phyloP scores from a whole-genome alignment of 495 filamentous ascomycete genomes.

The Gamarada debralockiae region DNA sequence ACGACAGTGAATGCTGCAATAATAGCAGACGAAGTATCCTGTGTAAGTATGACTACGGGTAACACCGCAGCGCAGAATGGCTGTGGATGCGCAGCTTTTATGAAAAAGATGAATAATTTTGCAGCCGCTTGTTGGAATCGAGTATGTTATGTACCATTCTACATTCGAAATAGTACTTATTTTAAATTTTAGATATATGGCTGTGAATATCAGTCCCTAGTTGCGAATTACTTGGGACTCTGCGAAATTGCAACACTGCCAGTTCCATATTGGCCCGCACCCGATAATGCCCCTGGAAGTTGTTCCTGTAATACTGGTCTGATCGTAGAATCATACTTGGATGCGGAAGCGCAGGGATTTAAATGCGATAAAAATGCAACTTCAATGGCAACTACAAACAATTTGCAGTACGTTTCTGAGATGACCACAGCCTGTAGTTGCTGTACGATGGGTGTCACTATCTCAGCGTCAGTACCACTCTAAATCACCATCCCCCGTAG shows the following conservation, averaged over 20 bases:
- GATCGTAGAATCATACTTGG: too few species aligned
- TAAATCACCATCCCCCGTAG: too few species aligned
- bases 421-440: too few species aligned
- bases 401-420: too few species aligned
- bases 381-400: too few species aligned
- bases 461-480: too few species aligned
- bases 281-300: slow-evolving; percentile 9
- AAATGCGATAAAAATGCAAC: too few species aligned
- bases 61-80: slow-evolving; percentile 4
- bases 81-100: slow-evolving; percentile 1
- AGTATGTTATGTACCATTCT: background rate
- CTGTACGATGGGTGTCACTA: too few species aligned
- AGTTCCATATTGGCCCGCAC: slow-evolving; percentile 14
- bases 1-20: slow-evolving; percentile 1
- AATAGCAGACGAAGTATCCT: background rate
- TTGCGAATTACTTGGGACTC: background rate
- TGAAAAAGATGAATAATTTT: slow-evolving; percentile 12
- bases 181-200: slow-evolving; percentile 1
- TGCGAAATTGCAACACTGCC: slow-evolving; percentile 1
- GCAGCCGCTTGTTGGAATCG: slow-evolving; percentile 15
- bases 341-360: too few species aligned
- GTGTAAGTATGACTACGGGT: background rate
- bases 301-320: slow-evolving; percentile 15
- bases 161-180: background rate
- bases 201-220: slow-evolving; percentile 14